These are phyloP conservation scores for Nepenthes alata DNA, from an alignment of 179 eudicot genomes.

Conservation along the genomic window DNA sequence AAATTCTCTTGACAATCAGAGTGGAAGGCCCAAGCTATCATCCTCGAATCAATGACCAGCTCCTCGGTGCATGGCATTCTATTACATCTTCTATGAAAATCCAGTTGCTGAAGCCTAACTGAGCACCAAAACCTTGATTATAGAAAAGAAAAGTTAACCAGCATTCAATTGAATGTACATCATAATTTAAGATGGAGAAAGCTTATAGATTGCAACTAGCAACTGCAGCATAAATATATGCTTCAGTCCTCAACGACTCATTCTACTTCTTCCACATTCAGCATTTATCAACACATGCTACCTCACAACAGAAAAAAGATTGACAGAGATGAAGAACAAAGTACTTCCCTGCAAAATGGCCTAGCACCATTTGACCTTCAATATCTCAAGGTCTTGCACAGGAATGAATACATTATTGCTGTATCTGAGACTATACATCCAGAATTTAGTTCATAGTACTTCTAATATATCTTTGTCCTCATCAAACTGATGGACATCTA, in stretches of 20 bases:
- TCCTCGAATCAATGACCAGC: conserved; percentile 44
- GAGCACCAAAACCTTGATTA: conserved; percentile 45
- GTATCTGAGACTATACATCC: too few species aligned
- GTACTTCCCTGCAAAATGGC: not conserved
- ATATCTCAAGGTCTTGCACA: not conserved
- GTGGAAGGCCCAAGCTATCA: conserved; percentile 87
- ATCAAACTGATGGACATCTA: too few species aligned
- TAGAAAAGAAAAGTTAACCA: not conserved
- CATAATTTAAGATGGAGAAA: not conserved
- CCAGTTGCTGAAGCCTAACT: conserved; percentile 65
- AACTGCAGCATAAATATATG: not conserved
- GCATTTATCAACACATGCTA: not conserved
- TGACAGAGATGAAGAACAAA: not conserved
- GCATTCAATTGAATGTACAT: not conserved
- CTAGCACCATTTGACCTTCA: not conserved
- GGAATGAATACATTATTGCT: not conserved
- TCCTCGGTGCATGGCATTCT: conserved; percentile 44
- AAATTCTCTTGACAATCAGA: conserved; percentile 92
- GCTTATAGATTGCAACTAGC: not conserved
- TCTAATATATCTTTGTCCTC: too few species aligned
- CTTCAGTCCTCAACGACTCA: not conserved
- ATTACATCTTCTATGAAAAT: conserved; percentile 33
- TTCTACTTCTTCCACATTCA: not conserved
- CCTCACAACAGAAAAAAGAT: not conserved
- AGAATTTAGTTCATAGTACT: too few species aligned